phyloP scores from a whole-genome alignment of 306 rosid genomes.

The Potentilla sterilis region DNA sequence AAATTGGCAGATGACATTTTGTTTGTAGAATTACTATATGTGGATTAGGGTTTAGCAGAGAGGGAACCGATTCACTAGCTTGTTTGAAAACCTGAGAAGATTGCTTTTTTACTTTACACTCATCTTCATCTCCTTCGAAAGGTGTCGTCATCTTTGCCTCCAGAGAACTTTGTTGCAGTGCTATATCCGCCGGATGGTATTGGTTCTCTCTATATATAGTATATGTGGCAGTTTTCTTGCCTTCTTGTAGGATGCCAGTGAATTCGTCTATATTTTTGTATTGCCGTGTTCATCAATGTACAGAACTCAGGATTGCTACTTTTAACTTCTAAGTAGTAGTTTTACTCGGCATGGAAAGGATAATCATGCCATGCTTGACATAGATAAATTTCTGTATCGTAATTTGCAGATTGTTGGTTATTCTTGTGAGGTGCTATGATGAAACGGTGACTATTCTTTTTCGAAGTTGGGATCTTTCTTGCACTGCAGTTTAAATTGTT shows the following conservation, averaged over 20 bases:
- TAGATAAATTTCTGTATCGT: background rate
- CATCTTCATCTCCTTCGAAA: background rate
- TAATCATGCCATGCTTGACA: constrained; percentile 1
- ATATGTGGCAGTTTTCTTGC: background rate
- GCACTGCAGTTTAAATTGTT: background rate
- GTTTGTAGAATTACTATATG: constrained; percentile 29
- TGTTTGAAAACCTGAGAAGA: constrained; percentile 22
- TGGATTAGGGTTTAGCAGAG: constrained; percentile 17
- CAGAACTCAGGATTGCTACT: constrained; percentile 24
- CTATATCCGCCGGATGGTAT: background rate
- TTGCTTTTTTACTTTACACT: constrained; percentile 16
- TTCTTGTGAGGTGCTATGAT: background rate
- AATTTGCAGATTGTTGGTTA: background rate
- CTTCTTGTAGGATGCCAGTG: constrained; percentile 14
- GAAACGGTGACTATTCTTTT: background rate
- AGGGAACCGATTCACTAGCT: constrained; percentile 14
- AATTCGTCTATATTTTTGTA: constrained; percentile 15
- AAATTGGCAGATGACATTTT: constrained; percentile 30
- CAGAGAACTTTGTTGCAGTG: background rate
- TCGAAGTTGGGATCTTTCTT: background rate
- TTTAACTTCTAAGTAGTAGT: background rate
- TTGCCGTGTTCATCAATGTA: constrained; percentile 28
- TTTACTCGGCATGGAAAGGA: background rate
- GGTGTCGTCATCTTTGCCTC: constrained; percentile 16
- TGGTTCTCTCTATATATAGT: constrained; percentile 7